Evolutionary conservation across 2,329 filamentous ascomycete species (phyloP), one percentile per base, ranked within the genome.

Genomic region (Nemania serpens): DNA sequence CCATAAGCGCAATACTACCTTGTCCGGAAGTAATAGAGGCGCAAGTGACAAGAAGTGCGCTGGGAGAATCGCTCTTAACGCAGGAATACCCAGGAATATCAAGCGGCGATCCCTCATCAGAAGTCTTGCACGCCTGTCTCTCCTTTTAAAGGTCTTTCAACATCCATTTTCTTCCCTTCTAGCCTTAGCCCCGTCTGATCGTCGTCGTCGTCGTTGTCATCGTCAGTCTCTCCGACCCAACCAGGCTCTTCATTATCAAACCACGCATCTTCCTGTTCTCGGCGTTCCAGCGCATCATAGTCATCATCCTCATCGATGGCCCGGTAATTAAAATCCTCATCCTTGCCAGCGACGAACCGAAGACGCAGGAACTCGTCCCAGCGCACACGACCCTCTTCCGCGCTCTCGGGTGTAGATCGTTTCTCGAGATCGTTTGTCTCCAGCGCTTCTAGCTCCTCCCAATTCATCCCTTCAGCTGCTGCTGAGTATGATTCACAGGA

Each of bases 221-320:
- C 54, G 10, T 73, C 73, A 12, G 73, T 75, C 2, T 79, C 81
- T 41, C 79, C 78, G 33, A 83, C 79, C 84, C 88, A 91, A 49
- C 81, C 81, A 0, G 90, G 88, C 68, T 91, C 88, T 78, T 96
- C 89, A 5, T 87, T 86, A 20, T 93, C 91, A 71, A 96, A 93
- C 79, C 91, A 96, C 18, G 82, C 82, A 39, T 96, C 91, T 74
- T 94, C 83, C 13, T 79, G 79, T 54, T 89, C 87, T n/a, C 80
- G 76, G 64, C 78, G 85, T 79, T 71, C 82, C 75, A 80, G 76
- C 73, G 75, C 85, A 72, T 96, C 91, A 58, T 87, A 88, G 18
- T 88, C 87, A 33, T 92, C 88, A 69, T 90, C 87, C 37, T 79
- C 78, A 71, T 97, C 93, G 5, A 96, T 88, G 2, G 66, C 69